Conservation (phyloP, 345 rosid genomes). For the Euphorbia tirucalli region DNA sequence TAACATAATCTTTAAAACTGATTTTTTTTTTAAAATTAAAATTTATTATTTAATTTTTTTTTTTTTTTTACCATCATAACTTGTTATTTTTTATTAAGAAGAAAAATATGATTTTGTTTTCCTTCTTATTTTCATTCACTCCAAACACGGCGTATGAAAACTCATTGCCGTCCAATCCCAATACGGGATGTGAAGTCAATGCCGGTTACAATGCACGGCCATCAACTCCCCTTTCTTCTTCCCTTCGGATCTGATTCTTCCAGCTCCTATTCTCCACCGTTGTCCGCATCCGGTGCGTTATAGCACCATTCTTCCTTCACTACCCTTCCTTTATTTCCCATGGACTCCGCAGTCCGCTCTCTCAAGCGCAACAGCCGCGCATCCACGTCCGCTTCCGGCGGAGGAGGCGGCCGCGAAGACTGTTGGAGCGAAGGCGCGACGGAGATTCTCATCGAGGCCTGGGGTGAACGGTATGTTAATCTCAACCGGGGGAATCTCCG, state of each 20-base stretch:
- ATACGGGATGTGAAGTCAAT: constrained; percentile 47
- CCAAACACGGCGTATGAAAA: constrained; percentile 9
- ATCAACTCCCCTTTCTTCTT: constrained; percentile 6
- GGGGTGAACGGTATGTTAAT: constrained; percentile 22
- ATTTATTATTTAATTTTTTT: too few relatives aligned
- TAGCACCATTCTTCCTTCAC: constrained; percentile 13
- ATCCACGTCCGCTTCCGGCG: not conserved
- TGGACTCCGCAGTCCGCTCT: constrained; percentile 25
- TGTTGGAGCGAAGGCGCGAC: constrained; percentile 30
- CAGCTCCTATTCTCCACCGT: constrained; percentile 24
- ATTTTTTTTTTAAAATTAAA: too few relatives aligned
- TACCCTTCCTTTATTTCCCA: not conserved
- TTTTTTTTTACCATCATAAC: too few relatives aligned
- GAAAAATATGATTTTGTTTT: too few relatives aligned
- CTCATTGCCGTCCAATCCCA: constrained; percentile 25
- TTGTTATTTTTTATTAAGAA: too few relatives aligned
- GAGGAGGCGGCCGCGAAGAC: constrained; percentile 26
- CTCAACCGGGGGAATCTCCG: constrained; percentile 26
- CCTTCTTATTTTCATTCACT: too few relatives aligned
- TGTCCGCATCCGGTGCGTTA: too few relatives aligned
- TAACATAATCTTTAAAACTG: too few relatives aligned
- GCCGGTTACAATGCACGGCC: constrained; percentile 48
- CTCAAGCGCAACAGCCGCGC: not conserved
- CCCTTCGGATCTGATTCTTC: constrained; percentile 19
- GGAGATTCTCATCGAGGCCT: constrained; percentile 15